Percentiles rank a stretch among this genome's conserved stretches.
Evolutionary conservation across 495 filamentous ascomycete genomes (phyloP).

Genomic region (Endocarpon pusillum): DNA sequence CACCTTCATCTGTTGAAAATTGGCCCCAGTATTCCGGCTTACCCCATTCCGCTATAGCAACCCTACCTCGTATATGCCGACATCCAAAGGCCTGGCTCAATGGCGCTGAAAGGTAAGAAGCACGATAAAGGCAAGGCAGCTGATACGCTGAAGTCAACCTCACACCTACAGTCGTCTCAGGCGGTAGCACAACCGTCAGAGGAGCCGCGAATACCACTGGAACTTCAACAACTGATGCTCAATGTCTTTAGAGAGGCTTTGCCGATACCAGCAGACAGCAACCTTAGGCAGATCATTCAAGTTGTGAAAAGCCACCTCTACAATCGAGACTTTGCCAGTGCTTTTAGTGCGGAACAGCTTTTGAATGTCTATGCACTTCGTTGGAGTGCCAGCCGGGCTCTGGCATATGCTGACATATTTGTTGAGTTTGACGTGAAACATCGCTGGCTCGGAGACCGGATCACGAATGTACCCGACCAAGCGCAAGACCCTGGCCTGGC

Average conservation of each 20-base stretch:
- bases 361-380: constrained; percentile 68
- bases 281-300: constrained; percentile 45
- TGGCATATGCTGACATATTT: constrained; percentile 62
- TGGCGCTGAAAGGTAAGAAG: no score
- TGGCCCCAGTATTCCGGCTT: no score
- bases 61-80: no score
- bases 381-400: constrained; percentile 68
- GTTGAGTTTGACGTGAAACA: background rate
- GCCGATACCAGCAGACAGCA: constrained; percentile 5
- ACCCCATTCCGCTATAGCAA: no score
- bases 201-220: constrained; percentile 16
- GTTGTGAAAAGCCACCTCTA: constrained; percentile 69
- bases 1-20: no score
- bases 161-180: no score
- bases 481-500: background rate
- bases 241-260: constrained; percentile 58
- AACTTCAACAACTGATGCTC: constrained; percentile 58
- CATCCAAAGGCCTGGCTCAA: no score
- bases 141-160: no score
- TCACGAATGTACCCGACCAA: background rate
- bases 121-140: no score
- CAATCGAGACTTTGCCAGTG: constrained; percentile 62
- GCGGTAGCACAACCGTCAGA: no score
- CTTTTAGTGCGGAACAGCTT: constrained; percentile 52
- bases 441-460: background rate